These are phyloP conservation scores for Ogataea zsoltii DNA, from an alignment of 805 yeast genomes.

Conservation along the genomic window DNA sequence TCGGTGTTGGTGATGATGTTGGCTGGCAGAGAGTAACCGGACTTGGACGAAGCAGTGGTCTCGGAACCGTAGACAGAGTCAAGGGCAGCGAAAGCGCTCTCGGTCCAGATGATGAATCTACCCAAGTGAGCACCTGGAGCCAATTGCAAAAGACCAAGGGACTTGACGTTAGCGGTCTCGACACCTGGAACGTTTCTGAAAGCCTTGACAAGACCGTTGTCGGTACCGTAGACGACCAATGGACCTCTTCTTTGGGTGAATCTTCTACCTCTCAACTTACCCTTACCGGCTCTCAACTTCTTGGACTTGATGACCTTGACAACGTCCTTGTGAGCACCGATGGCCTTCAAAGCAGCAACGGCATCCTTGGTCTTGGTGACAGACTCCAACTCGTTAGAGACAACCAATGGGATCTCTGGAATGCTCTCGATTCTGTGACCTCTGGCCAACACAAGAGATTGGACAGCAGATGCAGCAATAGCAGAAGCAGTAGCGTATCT, in stretches of 20 bases:
- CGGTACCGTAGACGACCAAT: constrained; percentile 95
- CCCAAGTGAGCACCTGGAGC: constrained; percentile 99
- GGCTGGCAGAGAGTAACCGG: constrained; percentile 89
- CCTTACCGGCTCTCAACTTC: constrained; percentile 99
- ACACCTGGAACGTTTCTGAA: constrained; percentile 99
- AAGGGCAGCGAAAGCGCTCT: constrained; percentile 93
- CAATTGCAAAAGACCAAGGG: constrained; percentile 94
- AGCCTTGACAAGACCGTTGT: constrained; percentile 97
- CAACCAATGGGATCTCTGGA: constrained; percentile 98
- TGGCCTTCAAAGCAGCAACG: constrained; percentile 94
- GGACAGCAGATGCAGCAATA: constrained; percentile 98
- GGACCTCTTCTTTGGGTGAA: constrained; percentile 99
- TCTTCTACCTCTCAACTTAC: constrained; percentile 99
- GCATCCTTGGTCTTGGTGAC: constrained; percentile 98
- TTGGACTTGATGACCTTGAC: constrained; percentile 97
- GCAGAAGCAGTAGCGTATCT: constrained; percentile 99
- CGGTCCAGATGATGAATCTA: constrained; percentile 99
- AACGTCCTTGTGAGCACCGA: constrained; percentile 98
- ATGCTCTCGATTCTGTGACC: constrained; percentile 99
- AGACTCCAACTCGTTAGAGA: constrained; percentile 88
- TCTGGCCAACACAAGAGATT: constrained; percentile 98
- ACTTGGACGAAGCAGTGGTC: constrained; percentile 77
- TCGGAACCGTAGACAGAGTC: constrained; percentile 98
- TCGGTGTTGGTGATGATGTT: constrained; percentile 96
- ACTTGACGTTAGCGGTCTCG: constrained; percentile 89